Conservation (phyloP, 1,284 basidiomycete species). For the Neotropicomus parvogracilis region DNA sequence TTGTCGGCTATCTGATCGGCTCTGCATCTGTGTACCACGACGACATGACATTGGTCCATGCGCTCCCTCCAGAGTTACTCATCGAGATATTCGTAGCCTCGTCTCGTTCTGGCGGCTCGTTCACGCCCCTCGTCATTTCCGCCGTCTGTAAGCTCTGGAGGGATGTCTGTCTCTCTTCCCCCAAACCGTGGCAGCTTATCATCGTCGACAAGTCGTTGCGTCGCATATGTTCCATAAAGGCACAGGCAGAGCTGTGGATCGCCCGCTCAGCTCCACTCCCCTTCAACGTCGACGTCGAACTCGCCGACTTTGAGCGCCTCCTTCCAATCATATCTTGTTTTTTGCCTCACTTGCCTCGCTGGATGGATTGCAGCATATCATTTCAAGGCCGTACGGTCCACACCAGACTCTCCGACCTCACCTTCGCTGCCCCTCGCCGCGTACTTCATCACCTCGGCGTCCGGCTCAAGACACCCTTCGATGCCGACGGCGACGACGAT, state of each 20-base stretch:
- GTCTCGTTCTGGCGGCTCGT: conserved; percentile 38
- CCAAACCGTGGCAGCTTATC: conserved; percentile 58
- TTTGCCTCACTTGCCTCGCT: conserved; percentile 49
- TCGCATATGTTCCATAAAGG: conserved; percentile 37
- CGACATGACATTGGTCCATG: conserved; percentile 17
- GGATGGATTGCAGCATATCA: conserved; percentile 48
- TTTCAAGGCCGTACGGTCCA: conserved; percentile 19
- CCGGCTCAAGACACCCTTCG: conserved; percentile 26
- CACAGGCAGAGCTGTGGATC: conserved; percentile 53
- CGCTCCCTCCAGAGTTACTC: conserved; percentile 59
- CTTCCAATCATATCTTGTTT: conserved; percentile 62
- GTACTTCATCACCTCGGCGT: conserved; percentile 31
- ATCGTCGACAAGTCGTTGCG: conserved; percentile 42
- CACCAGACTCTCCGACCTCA: conserved; percentile 23
- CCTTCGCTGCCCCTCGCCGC: conserved; percentile 13
- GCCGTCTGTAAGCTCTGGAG: conserved; percentile 55
- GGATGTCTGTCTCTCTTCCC: conserved; percentile 46
- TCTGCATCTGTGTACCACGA: neutral
- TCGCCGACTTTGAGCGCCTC: conserved; percentile 48
- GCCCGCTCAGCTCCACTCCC: conserved; percentile 48
- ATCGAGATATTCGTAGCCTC: conserved; percentile 55
- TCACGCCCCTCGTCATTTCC: conserved; percentile 46
- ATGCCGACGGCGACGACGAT: conserved; percentile 28
- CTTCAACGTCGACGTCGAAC: conserved; percentile 51
- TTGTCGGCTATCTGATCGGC: too few relatives aligned